phyloP scores from a whole-genome alignment of 139 green algal genomes.

The Chlorella sp. region DNA sequence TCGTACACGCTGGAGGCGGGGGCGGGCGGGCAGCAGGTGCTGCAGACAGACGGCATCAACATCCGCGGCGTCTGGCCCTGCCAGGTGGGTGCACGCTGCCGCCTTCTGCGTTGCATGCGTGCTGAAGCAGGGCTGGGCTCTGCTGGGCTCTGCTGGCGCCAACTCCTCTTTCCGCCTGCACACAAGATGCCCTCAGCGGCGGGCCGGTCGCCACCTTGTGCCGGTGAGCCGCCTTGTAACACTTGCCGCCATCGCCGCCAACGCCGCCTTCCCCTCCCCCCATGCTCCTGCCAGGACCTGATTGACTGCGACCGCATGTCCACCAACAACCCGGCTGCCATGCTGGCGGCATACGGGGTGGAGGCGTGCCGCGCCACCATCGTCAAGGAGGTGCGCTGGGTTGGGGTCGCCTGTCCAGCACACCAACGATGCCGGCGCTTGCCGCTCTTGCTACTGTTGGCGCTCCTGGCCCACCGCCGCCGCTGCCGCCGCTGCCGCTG shows the following conservation, averaged over 20 bases:
- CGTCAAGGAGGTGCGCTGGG: conserved; percentile 70
- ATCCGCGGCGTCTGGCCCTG: conserved; percentile 73
- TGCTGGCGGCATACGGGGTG: conserved; percentile 83
- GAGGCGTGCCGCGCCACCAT: conserved; percentile 93
- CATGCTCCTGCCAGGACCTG: conserved; percentile 36
- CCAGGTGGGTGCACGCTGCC: conserved; percentile 1
- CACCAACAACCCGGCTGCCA: conserved; percentile 85
- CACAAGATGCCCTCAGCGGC: not conserved
- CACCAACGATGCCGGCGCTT: too few species aligned
- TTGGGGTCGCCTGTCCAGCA: too few species aligned
- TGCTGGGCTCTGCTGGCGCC: too few species aligned
- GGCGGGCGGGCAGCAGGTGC: conserved; percentile 28
- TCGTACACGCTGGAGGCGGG: conserved; percentile 81
- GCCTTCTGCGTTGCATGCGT: not conserved
- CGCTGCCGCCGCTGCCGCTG: too few species aligned
- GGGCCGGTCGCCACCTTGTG: too few species aligned
- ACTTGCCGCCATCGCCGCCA: not conserved
- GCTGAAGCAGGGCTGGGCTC: too few species aligned
- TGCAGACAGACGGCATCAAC: conserved; percentile 98
- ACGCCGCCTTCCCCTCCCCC: not conserved
- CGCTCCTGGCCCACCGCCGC: too few species aligned
- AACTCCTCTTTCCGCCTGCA: not conserved
- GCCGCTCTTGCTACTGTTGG: too few species aligned
- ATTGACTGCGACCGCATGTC: conserved; percentile 59
- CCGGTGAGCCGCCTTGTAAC: not conserved